These are phyloP conservation scores for Clonostachys chloroleuca DNA, from an alignment of 2,329 filamentous ascomycete genomes.

Conservation along the genomic window DNA sequence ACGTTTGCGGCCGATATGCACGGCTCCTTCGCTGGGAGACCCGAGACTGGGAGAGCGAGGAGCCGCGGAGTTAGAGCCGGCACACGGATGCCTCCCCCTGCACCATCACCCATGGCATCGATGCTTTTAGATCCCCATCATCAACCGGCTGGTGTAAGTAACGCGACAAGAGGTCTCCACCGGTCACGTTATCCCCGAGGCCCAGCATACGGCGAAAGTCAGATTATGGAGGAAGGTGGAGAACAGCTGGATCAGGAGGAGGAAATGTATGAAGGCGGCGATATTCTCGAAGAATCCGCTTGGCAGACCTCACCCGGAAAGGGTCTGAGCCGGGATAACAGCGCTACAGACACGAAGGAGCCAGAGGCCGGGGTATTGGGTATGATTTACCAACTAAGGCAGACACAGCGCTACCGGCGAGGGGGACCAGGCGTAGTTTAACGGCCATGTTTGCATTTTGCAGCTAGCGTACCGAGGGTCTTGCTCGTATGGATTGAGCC, in stretches of 20 bases:
- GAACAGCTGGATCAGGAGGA: slow-evolving; percentile 41
- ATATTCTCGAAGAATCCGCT: slow-evolving; percentile 50
- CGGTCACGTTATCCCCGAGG: slow-evolving; percentile 36
- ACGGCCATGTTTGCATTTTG: not conserved
- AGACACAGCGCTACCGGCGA: slow-evolving; percentile 47
- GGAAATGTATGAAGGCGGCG: slow-evolving; percentile 45
- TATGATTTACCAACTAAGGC: slow-evolving; percentile 54
- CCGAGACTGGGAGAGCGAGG: slow-evolving; percentile 36
- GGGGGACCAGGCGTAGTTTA: slow-evolving; percentile 24
- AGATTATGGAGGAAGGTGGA: slow-evolving; percentile 50
- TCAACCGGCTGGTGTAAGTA: slow-evolving; percentile 52
- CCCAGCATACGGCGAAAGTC: slow-evolving; percentile 39
- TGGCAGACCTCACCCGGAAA: slow-evolving; percentile 54
- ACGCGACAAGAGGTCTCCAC: slow-evolving; percentile 39
- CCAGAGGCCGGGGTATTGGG: slow-evolving; percentile 51
- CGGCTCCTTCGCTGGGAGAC: slow-evolving; percentile 36
- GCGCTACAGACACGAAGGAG: slow-evolving; percentile 36
- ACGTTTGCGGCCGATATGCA: slow-evolving; percentile 53
- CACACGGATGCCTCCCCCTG: slow-evolving; percentile 7
- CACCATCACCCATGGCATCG: slow-evolving; percentile 16
- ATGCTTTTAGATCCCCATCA: slow-evolving; percentile 55
- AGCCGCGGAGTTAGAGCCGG: slow-evolving; percentile 29
- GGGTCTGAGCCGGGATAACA: slow-evolving; percentile 47
- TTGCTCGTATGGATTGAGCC: not conserved
- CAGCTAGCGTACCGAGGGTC: not conserved